Conservation (phyloP, 2,329 filamentous ascomycete species). For the Aspergillus viridinutans region DNA sequence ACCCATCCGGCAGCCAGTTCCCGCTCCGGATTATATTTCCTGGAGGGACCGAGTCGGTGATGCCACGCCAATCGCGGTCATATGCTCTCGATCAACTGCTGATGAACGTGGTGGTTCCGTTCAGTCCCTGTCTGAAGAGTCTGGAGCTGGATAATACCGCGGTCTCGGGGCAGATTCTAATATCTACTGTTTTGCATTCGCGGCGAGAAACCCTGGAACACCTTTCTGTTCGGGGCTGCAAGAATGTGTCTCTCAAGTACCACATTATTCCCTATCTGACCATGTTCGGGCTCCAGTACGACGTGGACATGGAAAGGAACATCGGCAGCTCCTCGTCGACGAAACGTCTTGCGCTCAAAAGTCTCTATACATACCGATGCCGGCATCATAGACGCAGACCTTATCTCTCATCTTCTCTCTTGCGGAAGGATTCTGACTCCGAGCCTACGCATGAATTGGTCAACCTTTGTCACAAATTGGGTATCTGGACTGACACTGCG, state of each 20-base stretch:
- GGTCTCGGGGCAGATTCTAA: conserved; percentile 55
- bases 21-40: conserved; percentile 31
- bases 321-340: conserved; percentile 28
- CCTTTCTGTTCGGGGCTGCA: conserved; percentile 59
- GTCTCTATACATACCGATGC: conserved; percentile 59
- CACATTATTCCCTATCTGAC: conserved; percentile 58
- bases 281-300: conserved; percentile 43
- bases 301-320: conserved; percentile 43
- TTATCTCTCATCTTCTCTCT: conserved; percentile 53
- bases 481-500: conserved; percentile 59
- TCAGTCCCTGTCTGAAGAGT: conserved; percentile 53
- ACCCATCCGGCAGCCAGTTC: conserved; percentile 34
- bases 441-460: conserved; percentile 59
- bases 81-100: conserved; percentile 58
- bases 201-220: conserved; percentile 54
- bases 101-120: conserved; percentile 53
- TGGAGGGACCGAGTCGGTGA: conserved; percentile 27
- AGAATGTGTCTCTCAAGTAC: conserved; percentile 62
- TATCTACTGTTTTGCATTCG: conserved; percentile 51
- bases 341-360: conserved; percentile 51
- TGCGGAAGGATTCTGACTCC: conserved; percentile 55
- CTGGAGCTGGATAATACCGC: conserved; percentile 60
- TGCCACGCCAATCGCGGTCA: conserved; percentile 50
- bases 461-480: conserved; percentile 54
- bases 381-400: conserved; percentile 59